phyloP scores from a whole-genome alignment of 176 grass and related monocot species.

The Aegilops speltoides region DNA sequence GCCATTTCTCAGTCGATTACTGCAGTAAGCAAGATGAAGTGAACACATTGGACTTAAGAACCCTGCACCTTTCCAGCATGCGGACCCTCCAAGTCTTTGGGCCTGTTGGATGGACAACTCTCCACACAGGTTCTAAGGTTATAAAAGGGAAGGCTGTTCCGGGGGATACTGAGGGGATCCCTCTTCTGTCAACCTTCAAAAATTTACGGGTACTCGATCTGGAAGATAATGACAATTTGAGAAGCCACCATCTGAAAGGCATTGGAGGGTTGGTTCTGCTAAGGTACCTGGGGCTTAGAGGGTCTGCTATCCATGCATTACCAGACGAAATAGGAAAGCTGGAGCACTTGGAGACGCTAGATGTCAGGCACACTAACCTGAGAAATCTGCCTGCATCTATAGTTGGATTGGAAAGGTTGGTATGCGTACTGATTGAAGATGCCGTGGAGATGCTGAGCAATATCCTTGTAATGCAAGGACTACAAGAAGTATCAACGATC shows the following conservation, averaged over 20 bases:
- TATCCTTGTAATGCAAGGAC: background rate
- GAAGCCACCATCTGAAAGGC: background rate
- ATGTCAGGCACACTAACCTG: background rate
- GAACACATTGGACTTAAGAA: background rate
- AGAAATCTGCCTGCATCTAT: background rate
- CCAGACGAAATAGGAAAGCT: background rate
- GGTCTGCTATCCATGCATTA: background rate
- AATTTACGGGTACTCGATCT: conserved; percentile 12
- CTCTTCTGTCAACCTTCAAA: background rate
- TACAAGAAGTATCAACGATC: background rate
- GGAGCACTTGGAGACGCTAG: background rate
- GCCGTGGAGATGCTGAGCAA: rapidly evolving
- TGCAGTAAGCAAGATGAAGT: background rate
- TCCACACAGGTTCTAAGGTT: too few species aligned
- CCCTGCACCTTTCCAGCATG: background rate
- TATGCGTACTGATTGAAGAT: background rate
- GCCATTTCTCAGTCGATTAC: background rate
- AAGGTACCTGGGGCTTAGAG: conserved; percentile 4
- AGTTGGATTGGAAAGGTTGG: background rate
- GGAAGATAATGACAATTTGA: background rate
- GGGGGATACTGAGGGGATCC: too few species aligned
- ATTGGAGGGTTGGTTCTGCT: background rate
- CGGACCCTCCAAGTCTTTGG: background rate
- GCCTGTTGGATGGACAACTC: background rate
- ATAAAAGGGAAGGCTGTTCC: background rate